Evolutionary conservation across 305 asterid genomes (phyloP), one percentile per base, ranked within the genome.

Genomic region (Lippia alba): DNA sequence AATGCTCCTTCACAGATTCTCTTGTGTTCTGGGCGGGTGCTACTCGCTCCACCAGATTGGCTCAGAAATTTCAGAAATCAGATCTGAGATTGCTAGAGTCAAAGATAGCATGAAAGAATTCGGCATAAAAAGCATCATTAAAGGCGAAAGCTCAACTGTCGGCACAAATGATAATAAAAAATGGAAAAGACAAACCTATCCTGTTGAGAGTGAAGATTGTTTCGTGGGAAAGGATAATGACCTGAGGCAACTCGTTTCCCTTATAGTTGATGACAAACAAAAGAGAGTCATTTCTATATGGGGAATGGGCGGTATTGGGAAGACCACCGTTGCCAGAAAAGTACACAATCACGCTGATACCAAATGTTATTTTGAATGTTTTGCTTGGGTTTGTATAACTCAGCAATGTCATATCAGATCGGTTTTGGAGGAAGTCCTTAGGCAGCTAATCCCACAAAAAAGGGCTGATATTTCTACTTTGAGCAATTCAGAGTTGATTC

Each of bases 311-410:
- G 56, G 56, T 4, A 50, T 50, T 3, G 56, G 56, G 20, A 50
- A 50, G 20, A 50, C 56, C 0, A 50, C 56, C 1, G 16, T 50
- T 50, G 56, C 56, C 8, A 15, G 56, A 15, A 50, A 50, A 50
- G 24, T 50, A 1, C 16, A 50, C 20, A 50, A 50, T 15, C 56
- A 50, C 17, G 9, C 0, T n/a, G 20, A 50, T 9, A 50, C 17
- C 20, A 50, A 50, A 15, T 5, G 19, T n/a, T 50, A 2, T 50
- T 50, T 50, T 7, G 8, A 50, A 15, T 50, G 19, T 6, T 50
- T 50, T 50, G 56, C 20, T n/a, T 50, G 56, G 56, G 56, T 50
- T 50, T 50, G 56, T 50, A 15, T 50, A n/a, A 50, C 56, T 16
- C 57, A 53, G 2, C 30, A 53, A 53, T 53, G 57, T 6, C 30